Percentiles rank a stretch among this genome's conserved stretches.
phyloP scores from a whole-genome alignment of 2,329 filamentous ascomycete genomes.

The Colletotrichum eremochloae region DNA sequence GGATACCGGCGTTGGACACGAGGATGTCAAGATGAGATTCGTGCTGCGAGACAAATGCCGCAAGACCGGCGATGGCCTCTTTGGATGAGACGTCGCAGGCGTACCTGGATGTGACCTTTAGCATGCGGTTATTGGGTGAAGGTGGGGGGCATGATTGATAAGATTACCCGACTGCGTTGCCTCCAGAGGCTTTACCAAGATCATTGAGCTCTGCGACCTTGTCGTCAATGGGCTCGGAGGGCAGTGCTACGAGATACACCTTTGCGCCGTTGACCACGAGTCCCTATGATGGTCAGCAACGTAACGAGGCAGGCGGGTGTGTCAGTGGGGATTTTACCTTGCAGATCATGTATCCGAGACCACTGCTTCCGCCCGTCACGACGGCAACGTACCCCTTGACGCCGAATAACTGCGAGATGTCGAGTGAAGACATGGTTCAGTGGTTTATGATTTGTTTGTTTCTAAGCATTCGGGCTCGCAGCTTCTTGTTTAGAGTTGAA shows the following conservation, averaged over 20 bases:
- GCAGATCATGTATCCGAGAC: constrained; percentile 61
- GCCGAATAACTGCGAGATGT: constrained; percentile 44
- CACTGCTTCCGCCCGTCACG: constrained; percentile 57
- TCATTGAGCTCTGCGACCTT: constrained; percentile 2
- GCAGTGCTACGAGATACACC: constrained; percentile 6
- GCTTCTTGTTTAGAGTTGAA: neutral
- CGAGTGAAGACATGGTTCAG: neutral
- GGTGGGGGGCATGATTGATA: neutral
- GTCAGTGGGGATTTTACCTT: constrained; percentile 48
- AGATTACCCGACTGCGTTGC: neutral
- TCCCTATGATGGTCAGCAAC: constrained; percentile 3
- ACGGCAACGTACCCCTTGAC: constrained; percentile 52
- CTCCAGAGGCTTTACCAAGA: neutral
- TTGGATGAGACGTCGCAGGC: neutral
- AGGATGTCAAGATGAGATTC: neutral
- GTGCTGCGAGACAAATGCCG: neutral
- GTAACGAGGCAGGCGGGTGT: neutral
- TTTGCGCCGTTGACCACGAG: constrained; percentile 17
- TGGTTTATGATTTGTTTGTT: neutral
- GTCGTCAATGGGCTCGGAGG: neutral
- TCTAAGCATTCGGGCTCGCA: neutral
- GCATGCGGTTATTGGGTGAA: neutral
- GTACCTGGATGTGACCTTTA: neutral
- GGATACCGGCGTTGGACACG: constrained; percentile 16
- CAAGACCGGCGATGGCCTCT: neutral